Evolutionary conservation across 805 yeast genomes (phyloP).

Genomic region (Lachancea waltii): DNA sequence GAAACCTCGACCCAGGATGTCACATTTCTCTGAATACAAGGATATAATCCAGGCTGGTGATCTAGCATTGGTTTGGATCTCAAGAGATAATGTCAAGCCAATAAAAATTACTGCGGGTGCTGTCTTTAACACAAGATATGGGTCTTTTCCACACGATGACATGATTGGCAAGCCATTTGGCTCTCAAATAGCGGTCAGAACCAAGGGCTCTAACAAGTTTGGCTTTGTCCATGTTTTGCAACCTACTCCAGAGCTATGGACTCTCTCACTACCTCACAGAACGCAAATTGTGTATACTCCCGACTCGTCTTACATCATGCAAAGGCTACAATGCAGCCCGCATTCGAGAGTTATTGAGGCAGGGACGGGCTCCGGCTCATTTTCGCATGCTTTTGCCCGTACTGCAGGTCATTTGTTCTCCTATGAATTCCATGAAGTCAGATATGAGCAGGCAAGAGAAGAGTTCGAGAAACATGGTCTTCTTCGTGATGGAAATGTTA

Average conservation of each 20-base stretch:
- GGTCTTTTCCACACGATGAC: slow-evolving; percentile 74
- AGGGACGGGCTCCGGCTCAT: slow-evolving; percentile 96
- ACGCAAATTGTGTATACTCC: slow-evolving; percentile 97
- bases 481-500: slow-evolving; percentile 39
- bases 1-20: slow-evolving; percentile 7
- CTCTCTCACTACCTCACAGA: slow-evolving; percentile 90
- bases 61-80: slow-evolving; percentile 77
- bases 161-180: slow-evolving; percentile 85
- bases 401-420: slow-evolving; percentile 75
- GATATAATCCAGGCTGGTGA: slow-evolving; percentile 78
- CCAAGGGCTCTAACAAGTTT: slow-evolving; percentile 46
- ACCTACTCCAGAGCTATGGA: slow-evolving; percentile 96
- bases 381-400: slow-evolving; percentile 87
- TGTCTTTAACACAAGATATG: slow-evolving; percentile 76
- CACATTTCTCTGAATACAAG: slow-evolving; percentile 49
- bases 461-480: slow-evolving; percentile 77
- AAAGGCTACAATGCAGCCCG: slow-evolving; percentile 65
- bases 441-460: slow-evolving; percentile 68
- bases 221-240: slow-evolving; percentile 85
- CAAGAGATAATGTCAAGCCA: slow-evolving; percentile 76
- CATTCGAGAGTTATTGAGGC: slow-evolving; percentile 87
- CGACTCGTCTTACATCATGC: slow-evolving; percentile 86
- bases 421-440: slow-evolving; percentile 84
- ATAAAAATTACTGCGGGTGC: slow-evolving; percentile 54
- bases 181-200: slow-evolving; percentile 66